Evolutionary conservation across 495 filamentous ascomycete genomes (phyloP).

Genomic region (Tuber melanosporum): DNA sequence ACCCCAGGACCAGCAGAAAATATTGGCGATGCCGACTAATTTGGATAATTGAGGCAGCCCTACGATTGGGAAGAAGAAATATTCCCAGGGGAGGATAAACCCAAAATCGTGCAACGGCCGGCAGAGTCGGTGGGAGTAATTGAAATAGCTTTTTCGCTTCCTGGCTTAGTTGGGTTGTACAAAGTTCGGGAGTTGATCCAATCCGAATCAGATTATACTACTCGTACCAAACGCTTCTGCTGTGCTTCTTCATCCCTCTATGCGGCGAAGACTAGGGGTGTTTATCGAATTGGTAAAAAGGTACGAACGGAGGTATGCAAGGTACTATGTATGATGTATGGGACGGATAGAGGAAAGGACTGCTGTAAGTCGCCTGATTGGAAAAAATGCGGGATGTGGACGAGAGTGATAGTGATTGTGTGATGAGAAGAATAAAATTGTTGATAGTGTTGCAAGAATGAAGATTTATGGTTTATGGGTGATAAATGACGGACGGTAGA

Average conservation of each 20-base stretch:
- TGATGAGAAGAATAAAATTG: not conserved
- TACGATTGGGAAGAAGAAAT: conserved; percentile 29
- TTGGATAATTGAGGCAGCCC: conserved; percentile 32
- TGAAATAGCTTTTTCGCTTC: conserved; percentile 8
- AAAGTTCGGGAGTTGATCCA: conserved; percentile 35
- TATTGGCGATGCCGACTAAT: conserved; percentile 27
- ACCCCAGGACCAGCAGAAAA: not conserved
- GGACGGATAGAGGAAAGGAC: not conserved
- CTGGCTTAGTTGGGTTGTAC: conserved; percentile 21
- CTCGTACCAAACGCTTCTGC: not conserved
- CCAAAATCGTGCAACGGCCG: conserved; percentile 17
- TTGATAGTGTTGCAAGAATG: not conserved
- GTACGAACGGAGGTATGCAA: conserved; percentile 1
- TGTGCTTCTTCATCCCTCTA: conserved; percentile 24
- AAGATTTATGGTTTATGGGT: not conserved
- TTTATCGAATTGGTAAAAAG: conserved; percentile 6
- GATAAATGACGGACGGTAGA: not conserved
- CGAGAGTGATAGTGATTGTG: not conserved
- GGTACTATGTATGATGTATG: conserved; percentile 1
- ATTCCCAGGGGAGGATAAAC: conserved; percentile 32
- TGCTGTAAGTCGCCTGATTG: not conserved
- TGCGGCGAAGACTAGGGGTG: conserved; percentile 29
- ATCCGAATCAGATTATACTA: conserved; percentile 16
- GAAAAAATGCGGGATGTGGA: not conserved
- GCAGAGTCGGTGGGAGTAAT: conserved; percentile 19